Percentiles rank a stretch among this genome's conserved stretches.
Evolutionary conservation across 352 stramenopile genomes (phyloP).

Genomic region (Phytophthora brassicae): DNA sequence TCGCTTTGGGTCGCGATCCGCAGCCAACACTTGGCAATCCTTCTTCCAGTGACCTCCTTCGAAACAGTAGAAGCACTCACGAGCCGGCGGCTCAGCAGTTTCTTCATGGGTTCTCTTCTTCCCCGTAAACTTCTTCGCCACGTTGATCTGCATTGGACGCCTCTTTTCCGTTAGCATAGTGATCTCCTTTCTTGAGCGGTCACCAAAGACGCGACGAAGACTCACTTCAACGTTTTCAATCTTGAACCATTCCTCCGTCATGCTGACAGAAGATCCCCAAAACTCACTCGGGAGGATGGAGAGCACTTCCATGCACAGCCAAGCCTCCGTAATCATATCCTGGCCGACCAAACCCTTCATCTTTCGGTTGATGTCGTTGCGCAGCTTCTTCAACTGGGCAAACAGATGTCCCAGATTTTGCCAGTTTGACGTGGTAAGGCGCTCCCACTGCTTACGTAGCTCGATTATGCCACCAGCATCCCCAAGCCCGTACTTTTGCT

Average conservation of each 20-base stretch:
- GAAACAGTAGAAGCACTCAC: slow-evolving; percentile 7
- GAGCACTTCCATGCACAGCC: slow-evolving; percentile 16
- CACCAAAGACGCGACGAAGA: not conserved
- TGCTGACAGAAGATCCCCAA: slow-evolving; percentile 10
- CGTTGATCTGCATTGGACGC: not conserved
- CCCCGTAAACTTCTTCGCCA: not conserved
- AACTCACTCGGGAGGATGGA: slow-evolving; percentile 12
- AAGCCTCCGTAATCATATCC: slow-evolving; percentile 9
- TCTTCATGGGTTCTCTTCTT: slow-evolving; percentile 1
- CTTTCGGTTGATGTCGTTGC: slow-evolving; percentile 13
- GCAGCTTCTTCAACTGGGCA: slow-evolving; percentile 11
- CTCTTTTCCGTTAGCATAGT: not conserved
- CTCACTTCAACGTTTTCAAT: slow-evolving; percentile 6
- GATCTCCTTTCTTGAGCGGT: slow-evolving; percentile 7
- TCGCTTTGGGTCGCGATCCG: not conserved
- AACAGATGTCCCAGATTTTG: slow-evolving; percentile 2
- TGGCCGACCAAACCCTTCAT: not conserved
- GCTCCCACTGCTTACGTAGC: slow-evolving; percentile 1
- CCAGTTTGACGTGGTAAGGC: slow-evolving; percentile 1
- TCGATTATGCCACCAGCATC: not conserved
- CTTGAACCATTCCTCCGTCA: slow-evolving; percentile 5
- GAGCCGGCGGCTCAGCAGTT: not conserved
- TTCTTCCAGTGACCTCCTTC: slow-evolving; percentile 4
- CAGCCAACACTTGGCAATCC: not conserved
- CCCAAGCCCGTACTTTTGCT: not conserved